Percentiles rank a stretch among this genome's conserved stretches.
Conservation (phyloP, 2,329 filamentous ascomycete species). For the Raffaelea ambrosiae region DNA sequence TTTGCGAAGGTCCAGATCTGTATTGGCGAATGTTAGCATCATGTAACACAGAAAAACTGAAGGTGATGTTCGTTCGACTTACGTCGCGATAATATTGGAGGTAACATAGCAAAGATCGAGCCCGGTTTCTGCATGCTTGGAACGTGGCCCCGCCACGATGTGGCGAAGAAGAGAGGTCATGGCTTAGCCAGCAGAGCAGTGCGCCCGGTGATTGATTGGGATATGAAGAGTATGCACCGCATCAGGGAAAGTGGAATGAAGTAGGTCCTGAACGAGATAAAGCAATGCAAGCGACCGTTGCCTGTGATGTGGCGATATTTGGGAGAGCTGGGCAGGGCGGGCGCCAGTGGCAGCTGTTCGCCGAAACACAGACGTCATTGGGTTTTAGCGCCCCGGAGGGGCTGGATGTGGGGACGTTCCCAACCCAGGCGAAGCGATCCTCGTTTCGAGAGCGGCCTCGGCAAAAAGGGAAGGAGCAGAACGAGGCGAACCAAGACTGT, state of each 20-base stretch:
- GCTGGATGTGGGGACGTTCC: too few species aligned
- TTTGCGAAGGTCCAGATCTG: conserved; percentile 82
- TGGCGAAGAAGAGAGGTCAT: conserved; percentile 78
- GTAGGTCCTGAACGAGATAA: too few species aligned
- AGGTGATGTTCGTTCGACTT: conserved; percentile 11
- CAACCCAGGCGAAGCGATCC: too few species aligned
- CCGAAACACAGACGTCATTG: conserved; percentile 1
- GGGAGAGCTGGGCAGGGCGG: too few species aligned
- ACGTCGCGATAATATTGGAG: conserved; percentile 62
- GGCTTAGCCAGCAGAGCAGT: too few species aligned
- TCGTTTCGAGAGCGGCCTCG: too few species aligned
- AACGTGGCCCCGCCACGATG: conserved; percentile 80
- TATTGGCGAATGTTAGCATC: background rate
- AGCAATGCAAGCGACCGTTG: too few species aligned
- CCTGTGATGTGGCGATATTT: too few species aligned
- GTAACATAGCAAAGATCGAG: conserved; percentile 96
- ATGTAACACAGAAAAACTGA: background rate
- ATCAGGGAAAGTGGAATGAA: too few species aligned
- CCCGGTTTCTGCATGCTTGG: conserved; percentile 75
- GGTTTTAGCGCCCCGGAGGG: background rate
- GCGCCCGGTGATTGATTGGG: background rate
- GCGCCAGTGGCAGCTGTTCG: too few species aligned
- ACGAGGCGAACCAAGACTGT: too few species aligned
- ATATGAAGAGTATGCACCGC: background rate
- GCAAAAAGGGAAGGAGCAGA: too few species aligned